These are phyloP conservation scores for Diplocarpon rosae DNA, from an alignment of 2,329 filamentous ascomycete species.

Conservation along the genomic window DNA sequence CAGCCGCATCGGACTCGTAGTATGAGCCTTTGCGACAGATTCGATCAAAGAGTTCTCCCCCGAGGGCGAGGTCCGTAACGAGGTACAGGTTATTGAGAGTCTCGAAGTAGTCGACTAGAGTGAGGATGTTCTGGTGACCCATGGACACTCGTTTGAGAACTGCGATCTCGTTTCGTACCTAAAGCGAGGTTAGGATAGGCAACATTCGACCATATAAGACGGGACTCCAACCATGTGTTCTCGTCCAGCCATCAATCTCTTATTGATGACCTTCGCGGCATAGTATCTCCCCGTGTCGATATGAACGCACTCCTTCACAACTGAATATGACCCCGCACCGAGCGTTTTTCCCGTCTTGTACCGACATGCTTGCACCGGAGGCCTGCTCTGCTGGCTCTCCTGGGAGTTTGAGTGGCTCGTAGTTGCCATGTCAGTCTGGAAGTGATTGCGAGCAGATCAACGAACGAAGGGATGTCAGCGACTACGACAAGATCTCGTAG, in stretches of 20 bases:
- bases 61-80: slow-evolving; percentile 90
- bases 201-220: neutral
- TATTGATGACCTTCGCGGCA: slow-evolving; percentile 99
- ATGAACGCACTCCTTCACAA: slow-evolving; percentile 97
- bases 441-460: slow-evolving; percentile 2
- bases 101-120: slow-evolving; percentile 97
- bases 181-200: slow-evolving; percentile 5
- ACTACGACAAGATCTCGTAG: neutral
- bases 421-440: slow-evolving; percentile 1
- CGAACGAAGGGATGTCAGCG: neutral
- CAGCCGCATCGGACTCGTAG: slow-evolving; percentile 93
- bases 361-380: slow-evolving; percentile 72
- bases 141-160: slow-evolving; percentile 97
- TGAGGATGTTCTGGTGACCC: slow-evolving; percentile 97
- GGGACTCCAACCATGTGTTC: slow-evolving; percentile 77
- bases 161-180: slow-evolving; percentile 97
- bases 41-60: slow-evolving; percentile 93
- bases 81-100: slow-evolving; percentile 99
- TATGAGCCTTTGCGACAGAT: slow-evolving; percentile 98
- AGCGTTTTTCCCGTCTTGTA: slow-evolving; percentile 99
- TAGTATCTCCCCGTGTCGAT: slow-evolving; percentile 97
- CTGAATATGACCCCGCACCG: slow-evolving; percentile 92
- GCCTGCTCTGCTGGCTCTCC: slow-evolving; percentile 19
- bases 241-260: slow-evolving; percentile 89
- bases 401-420: slow-evolving; percentile 21